Conservation (phyloP, 2,329 filamentous ascomycete genomes). For the Botrytis sinoallii region DNA sequence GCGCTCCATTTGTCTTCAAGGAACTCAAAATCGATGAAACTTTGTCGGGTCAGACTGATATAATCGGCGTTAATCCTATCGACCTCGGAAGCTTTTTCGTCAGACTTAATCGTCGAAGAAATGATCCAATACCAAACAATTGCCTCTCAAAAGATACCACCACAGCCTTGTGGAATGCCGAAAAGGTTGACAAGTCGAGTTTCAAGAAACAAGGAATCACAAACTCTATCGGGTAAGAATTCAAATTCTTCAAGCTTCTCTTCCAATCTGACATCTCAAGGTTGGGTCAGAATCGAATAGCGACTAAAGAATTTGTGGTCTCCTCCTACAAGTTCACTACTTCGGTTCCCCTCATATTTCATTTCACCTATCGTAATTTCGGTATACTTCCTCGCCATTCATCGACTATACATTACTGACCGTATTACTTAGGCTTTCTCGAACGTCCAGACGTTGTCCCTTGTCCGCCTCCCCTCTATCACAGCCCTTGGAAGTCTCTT, state of each 20-base stretch:
- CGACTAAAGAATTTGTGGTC: neutral
- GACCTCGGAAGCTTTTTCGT: neutral
- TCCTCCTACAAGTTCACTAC: no score
- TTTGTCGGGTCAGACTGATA: neutral
- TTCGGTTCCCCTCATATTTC: neutral
- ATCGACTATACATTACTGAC: neutral
- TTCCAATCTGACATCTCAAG: neutral
- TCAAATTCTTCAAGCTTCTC: neutral
- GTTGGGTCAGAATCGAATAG: neutral
- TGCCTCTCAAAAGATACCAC: neutral
- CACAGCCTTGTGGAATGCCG: neutral
- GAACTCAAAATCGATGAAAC: neutral
- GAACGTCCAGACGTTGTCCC: neutral
- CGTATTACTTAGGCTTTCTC: neutral
- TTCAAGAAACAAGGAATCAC: slow-evolving; percentile 21
- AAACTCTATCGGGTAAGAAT: neutral
- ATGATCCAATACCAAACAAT: no score
- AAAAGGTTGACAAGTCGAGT: slow-evolving; percentile 13
- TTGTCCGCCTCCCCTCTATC: slow-evolving; percentile 8
- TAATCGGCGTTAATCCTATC: neutral
- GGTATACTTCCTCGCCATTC: neutral
- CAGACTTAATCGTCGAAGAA: neutral
- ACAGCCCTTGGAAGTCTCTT: slow-evolving; percentile 15
- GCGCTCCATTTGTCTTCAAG: neutral
- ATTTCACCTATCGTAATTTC: neutral